Base-by-base conservation (phyloP, 768 basidiomycete genomes). In the Phylloporus sp. region DNA sequence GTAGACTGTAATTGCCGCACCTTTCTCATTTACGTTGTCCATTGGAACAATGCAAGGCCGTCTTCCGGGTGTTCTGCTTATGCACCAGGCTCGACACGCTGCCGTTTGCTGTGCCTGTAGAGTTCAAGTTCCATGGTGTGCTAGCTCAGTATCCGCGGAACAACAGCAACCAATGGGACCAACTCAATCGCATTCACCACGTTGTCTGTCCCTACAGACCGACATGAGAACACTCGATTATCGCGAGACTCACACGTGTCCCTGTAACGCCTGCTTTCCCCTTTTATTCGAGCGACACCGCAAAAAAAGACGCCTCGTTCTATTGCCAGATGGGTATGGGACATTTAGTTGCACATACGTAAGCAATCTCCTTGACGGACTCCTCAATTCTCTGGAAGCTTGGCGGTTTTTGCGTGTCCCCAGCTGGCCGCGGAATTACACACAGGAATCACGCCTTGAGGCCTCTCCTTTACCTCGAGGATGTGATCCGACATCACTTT, bases 341-440 rank as follows among this genome's bases (percentile, higher is more conserved):
- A 34, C 39, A 43, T 36, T 54, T 22, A 35, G 43, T 50, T 40
- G 36, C 16, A 31, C 38, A 47, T 47, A 49, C 50, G 49, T 58
- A 52, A 55, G 42, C 52, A 50, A 50, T 42, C 39, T 36, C 40
- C 40, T 38, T 27, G 45, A 31, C 23, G 22, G 23, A n/a, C n/a
- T 26, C 50, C 28, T 53, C 35, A 27, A 48, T 61, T 52, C 41
- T 45, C 26, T 42, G 45, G 52, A 53, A 45, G 53, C 52, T 64
- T 53, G 55, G 50, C 45, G 35, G 51, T 29, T 52, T 46, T 51
- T 58, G 51, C 52, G 45, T 59, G 59, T 60, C 51, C 36, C 35
- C 29, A 45, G 16, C 35, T 59, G 32, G 18, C 62, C 62, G 65
- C 65, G 58, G 65, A 50, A 65, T 65, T 53, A 42, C 56, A 52